A percentile compares a stretch with the other conserved stretches of the same genome.
Evolutionary conservation across 108 stramenopile genomes (phyloP).

Genomic region (Mediolabrus comicus): DNA sequence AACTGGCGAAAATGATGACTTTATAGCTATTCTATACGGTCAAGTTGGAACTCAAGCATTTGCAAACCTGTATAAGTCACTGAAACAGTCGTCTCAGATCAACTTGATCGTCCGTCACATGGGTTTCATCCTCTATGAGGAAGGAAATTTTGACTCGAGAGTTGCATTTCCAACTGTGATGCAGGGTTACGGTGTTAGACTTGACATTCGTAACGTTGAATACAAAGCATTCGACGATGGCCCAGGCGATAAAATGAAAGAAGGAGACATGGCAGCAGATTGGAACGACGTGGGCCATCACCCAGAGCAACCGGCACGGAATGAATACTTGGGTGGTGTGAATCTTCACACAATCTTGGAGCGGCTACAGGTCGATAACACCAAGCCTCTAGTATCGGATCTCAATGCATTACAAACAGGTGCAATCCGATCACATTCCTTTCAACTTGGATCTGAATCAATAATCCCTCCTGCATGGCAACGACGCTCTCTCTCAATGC

Average conservation of each 20-base stretch:
- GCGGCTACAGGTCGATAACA: slow-evolving; percentile 9
- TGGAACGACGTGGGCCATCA: slow-evolving; percentile 44
- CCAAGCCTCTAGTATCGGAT: slow-evolving; percentile 24
- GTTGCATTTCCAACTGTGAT: slow-evolving; percentile 47
- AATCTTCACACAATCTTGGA: slow-evolving; percentile 27
- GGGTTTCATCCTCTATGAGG: slow-evolving; percentile 61
- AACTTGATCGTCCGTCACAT: slow-evolving; percentile 74
- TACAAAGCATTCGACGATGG: slow-evolving; percentile 82
- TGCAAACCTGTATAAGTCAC: slow-evolving; percentile 50
- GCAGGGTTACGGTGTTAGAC: slow-evolving; percentile 86
- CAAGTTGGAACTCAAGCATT: slow-evolving; percentile 65
- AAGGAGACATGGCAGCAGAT: slow-evolving; percentile 22
- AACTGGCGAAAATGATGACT: slow-evolving; percentile 9
- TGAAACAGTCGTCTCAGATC: slow-evolving; percentile 28
- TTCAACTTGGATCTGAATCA: slow-evolving; percentile 48
- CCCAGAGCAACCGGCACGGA: slow-evolving; percentile 30
- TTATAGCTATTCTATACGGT: slow-evolving; percentile 70
- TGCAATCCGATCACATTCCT: slow-evolving; percentile 40
- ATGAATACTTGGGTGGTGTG: slow-evolving; percentile 46
- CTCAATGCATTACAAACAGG: slow-evolving; percentile 37
- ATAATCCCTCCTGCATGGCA: slow-evolving; percentile 83
- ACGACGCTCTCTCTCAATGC: slow-evolving; percentile 71
- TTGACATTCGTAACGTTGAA: slow-evolving; percentile 90
- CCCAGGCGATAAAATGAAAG: slow-evolving; percentile 22
- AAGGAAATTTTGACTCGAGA: slow-evolving; percentile 19